Evolutionary conservation across 495 filamentous ascomycete species (phyloP).

Genomic region (Trichoderma asperelloides): DNA sequence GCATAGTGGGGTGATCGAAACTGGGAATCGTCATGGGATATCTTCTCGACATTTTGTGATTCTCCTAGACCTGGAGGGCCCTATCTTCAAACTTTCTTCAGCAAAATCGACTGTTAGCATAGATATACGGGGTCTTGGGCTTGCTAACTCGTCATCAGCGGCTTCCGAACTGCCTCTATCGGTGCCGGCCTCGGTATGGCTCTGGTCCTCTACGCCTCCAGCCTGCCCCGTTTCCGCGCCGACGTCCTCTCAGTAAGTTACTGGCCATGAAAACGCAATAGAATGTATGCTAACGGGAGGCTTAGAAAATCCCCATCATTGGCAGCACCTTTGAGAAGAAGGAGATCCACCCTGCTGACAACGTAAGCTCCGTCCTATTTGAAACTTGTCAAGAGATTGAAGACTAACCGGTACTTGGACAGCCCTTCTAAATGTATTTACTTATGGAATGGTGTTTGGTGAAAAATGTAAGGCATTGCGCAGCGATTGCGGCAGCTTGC

Average conservation of each 20-base stretch:
- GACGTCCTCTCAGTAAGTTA: constrained; percentile 43
- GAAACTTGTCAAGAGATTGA: constrained; percentile 6
- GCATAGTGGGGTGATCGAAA: background rate
- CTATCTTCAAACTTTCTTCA: too few relatives aligned
- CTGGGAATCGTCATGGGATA: too few relatives aligned
- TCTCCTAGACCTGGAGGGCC: too few relatives aligned
- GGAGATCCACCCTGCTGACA: constrained; percentile 47
- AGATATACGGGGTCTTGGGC: background rate
- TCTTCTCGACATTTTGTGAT: too few relatives aligned
- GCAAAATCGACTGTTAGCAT: background rate
- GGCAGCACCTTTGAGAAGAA: constrained; percentile 38
- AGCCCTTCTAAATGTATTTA: constrained; percentile 36
- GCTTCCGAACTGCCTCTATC: constrained; percentile 36
- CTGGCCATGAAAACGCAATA: background rate
- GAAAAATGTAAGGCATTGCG: constrained; percentile 18
- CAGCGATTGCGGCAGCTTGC: background rate
- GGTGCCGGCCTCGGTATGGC: constrained; percentile 47
- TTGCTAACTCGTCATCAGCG: constrained; percentile 23
- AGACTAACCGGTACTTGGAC: constrained; percentile 8
- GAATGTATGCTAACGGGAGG: constrained; percentile 17
- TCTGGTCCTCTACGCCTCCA: constrained; percentile 51
- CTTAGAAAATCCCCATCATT: constrained; percentile 45
- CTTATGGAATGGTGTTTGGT: background rate
- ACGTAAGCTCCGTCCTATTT: constrained; percentile 27
- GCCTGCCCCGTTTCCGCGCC: constrained; percentile 43